Conservation (phyloP, 2,329 filamentous ascomycete genomes). For the Colletotrichum spaethianum region DNA sequence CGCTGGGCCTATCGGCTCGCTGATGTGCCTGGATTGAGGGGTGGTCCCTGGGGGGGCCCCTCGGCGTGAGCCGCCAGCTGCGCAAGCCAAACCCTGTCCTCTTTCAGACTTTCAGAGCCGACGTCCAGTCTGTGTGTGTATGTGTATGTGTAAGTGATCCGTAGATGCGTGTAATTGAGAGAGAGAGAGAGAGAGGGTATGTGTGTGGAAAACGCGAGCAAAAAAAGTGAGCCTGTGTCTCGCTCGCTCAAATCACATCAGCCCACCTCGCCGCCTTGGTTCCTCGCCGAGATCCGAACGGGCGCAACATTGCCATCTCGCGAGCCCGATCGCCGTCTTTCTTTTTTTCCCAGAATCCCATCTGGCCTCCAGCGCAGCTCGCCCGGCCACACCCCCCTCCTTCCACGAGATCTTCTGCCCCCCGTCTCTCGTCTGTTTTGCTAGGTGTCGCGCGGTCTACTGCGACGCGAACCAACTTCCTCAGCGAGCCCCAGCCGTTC, state of each 20-base stretch:
- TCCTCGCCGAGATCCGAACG: background rate
- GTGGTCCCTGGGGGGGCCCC: background rate
- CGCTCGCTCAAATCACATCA: background rate
- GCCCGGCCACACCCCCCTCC: background rate
- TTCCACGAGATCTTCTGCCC: background rate
- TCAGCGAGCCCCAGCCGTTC: background rate
- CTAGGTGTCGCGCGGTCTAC: too few species aligned
- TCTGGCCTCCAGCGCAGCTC: background rate
- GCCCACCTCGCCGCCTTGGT: background rate
- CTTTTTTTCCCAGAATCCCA: background rate
- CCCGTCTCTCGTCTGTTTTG: too few species aligned
- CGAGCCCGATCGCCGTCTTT: background rate
- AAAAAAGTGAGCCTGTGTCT: background rate
- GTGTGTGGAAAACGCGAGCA: background rate
- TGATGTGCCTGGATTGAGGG: slow-evolving; percentile 19
- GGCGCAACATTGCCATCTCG: background rate
- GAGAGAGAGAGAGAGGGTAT: background rate
- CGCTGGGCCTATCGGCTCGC: slow-evolving; percentile 15
- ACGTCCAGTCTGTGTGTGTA: background rate
- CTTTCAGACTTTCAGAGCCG: too few species aligned
- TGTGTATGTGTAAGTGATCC: background rate
- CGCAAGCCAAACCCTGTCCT: background rate
- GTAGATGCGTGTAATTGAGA: background rate
- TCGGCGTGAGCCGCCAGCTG: background rate
- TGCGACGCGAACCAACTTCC: background rate